Percentiles rank a stretch among this genome's conserved stretches.
Conservation (phyloP, 495 filamentous ascomycete species). For the Physcia stellaris region DNA sequence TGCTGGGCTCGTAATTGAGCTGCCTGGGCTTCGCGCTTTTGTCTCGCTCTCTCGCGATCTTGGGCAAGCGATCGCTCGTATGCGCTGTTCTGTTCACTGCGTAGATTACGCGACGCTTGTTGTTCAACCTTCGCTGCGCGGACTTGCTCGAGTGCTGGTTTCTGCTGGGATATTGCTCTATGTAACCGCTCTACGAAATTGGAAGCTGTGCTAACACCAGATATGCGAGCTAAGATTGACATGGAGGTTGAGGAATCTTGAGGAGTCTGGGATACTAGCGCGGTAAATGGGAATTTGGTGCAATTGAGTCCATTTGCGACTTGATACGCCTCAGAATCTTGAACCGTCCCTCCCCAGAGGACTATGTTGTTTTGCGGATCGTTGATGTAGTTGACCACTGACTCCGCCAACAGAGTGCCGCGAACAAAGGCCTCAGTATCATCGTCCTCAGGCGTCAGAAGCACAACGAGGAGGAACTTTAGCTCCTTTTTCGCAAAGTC, state of each 20-base stretch:
- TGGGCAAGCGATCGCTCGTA: conserved; percentile 83
- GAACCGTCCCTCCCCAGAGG: conserved; percentile 82
- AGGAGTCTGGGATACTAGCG: conserved; percentile 71
- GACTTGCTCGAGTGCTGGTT: conserved; percentile 51
- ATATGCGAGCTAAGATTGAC: conserved; percentile 66
- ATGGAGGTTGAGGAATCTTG: conserved; percentile 68
- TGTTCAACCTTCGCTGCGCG: conserved; percentile 60
- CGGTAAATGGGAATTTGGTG: conserved; percentile 83
- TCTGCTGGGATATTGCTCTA: conserved; percentile 53
- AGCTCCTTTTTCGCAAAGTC: conserved; percentile 83
- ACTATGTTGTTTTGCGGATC: conserved; percentile 61
- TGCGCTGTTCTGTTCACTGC: conserved; percentile 75
- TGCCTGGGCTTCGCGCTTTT: conserved; percentile 60
- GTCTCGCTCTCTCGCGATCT: conserved; percentile 69
- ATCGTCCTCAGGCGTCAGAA: conserved; percentile 86
- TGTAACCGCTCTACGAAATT: conserved; percentile 61
- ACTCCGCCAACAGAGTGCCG: conserved; percentile 63
- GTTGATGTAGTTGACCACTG: conserved; percentile 59
- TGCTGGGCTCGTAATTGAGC: conserved; percentile 47
- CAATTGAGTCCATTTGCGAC: conserved; percentile 68
- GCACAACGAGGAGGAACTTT: conserved; percentile 73
- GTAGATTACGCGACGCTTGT: conserved; percentile 59
- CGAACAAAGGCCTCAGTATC: conserved; percentile 74
- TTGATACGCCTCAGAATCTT: conserved; percentile 87
- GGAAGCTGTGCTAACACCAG: conserved; percentile 49